Evolutionary conservation across 352 stramenopile species (phyloP).

Genomic region (Globisporangium polare): DNA sequence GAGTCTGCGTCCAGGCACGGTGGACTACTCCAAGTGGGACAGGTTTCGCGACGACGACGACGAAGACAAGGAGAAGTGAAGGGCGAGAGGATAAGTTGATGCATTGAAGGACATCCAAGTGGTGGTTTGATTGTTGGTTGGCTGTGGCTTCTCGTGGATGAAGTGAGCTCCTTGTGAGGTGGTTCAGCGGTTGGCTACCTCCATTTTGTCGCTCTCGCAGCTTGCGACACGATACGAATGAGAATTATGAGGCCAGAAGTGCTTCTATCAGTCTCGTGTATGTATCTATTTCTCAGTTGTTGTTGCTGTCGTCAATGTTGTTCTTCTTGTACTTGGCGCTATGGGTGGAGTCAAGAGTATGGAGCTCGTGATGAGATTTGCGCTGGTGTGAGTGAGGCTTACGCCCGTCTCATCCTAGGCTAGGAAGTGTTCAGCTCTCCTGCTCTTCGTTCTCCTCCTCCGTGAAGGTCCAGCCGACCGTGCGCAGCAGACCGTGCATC

Average conservation of each 20-base stretch:
- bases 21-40: constrained; percentile 21
- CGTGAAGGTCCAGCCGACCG: constrained; percentile 19
- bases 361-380: background rate
- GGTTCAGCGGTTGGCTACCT: no score
- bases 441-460: background rate
- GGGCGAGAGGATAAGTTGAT: background rate
- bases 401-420: background rate
- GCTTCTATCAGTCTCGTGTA: no score
- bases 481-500: constrained; percentile 16
- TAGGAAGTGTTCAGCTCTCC: background rate
- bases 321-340: background rate
- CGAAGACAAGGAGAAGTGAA: background rate
- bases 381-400: background rate
- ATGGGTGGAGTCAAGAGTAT: background rate
- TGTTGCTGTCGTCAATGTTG: background rate
- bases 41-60: constrained; percentile 3
- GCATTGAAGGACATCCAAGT: no score
- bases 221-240: no score
- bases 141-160: background rate
- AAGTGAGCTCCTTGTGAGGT: background rate
- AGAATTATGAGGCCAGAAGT: no score
- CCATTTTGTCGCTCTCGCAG: no score
- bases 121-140: background rate
- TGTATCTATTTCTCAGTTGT: background rate
- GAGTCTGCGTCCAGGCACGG: constrained; percentile 9